A percentile compares a stretch with the other conserved stretches of the same genome.
phyloP scores from a whole-genome alignment of 495 filamentous ascomycete genomes.

The Aspergillus mulundensis region DNA sequence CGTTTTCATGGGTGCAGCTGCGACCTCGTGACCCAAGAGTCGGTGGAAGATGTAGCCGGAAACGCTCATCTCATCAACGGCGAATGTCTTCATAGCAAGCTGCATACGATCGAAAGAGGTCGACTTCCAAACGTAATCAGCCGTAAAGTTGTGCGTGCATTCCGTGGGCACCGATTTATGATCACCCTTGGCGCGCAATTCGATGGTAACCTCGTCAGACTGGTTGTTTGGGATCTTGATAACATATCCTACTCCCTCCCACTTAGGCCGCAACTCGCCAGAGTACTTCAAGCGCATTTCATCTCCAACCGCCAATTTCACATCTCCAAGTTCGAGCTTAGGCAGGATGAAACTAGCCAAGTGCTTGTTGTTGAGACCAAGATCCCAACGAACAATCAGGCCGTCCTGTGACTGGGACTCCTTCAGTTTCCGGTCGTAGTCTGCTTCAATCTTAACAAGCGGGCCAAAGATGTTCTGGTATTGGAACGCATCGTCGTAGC shows the following conservation, averaged over 20 bases:
- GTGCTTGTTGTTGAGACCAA: slow-evolving; percentile 97
- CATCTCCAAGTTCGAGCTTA: slow-evolving; percentile 95
- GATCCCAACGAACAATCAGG: slow-evolving; percentile 90
- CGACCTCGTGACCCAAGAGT: slow-evolving; percentile 92
- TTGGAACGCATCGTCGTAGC: slow-evolving; percentile 96
- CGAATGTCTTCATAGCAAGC: slow-evolving; percentile 98
- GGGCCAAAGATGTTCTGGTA: slow-evolving; percentile 99
- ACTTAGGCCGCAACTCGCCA: slow-evolving; percentile 86
- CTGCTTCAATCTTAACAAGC: slow-evolving; percentile 98
- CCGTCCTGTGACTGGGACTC: slow-evolving; percentile 96
- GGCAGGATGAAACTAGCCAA: slow-evolving; percentile 93
- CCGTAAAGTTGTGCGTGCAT: slow-evolving; percentile 96
- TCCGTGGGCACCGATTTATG: slow-evolving; percentile 96
- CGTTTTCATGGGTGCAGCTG: slow-evolving; percentile 93
- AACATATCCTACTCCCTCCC: slow-evolving; percentile 98
- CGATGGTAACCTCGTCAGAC: slow-evolving; percentile 95
- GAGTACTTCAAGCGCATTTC: slow-evolving; percentile 98
- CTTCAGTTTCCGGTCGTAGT: slow-evolving; percentile 98
- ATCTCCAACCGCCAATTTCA: slow-evolving; percentile 96
- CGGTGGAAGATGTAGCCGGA: slow-evolving; percentile 99
- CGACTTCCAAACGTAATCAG: slow-evolving; percentile 99
- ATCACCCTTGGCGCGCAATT: slow-evolving; percentile 82
- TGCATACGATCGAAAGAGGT: slow-evolving; percentile 99
- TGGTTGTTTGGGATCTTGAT: slow-evolving; percentile 99
- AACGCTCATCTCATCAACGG: slow-evolving; percentile 96